These are phyloP conservation scores for Aspergillus awamori DNA, from an alignment of 2,329 filamentous ascomycete species.

Conservation along the genomic window DNA sequence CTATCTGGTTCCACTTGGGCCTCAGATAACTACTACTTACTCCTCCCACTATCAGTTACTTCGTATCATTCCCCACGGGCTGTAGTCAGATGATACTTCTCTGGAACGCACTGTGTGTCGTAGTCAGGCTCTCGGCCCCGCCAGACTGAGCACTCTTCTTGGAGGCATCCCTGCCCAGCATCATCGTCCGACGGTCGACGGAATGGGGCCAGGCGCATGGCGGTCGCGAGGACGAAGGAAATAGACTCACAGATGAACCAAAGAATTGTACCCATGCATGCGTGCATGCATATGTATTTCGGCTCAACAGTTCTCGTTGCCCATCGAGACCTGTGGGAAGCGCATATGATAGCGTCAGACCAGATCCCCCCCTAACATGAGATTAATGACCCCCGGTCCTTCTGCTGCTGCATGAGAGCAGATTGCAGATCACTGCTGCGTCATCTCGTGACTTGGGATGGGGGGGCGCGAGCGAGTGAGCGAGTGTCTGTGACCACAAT, in stretches of 20 bases:
- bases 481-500: constrained; percentile 19
- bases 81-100: constrained; percentile 2
- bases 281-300: constrained; percentile 17
- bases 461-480: neutral
- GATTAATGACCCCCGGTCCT: constrained; percentile 6
- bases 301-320: constrained; percentile 15
- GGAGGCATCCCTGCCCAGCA: neutral
- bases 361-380: constrained; percentile 24
- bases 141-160: neutral
- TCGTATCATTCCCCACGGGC: neutral
- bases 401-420: constrained; percentile 22
- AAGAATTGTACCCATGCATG: constrained; percentile 8
- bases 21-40: neutral
- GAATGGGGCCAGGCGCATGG: neutral
- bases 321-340: constrained; percentile 13
- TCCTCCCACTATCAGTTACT: too few species aligned
- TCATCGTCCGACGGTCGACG: neutral
- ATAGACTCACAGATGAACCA: constrained; percentile 10
- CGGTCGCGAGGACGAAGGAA: neutral
- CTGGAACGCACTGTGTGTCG: neutral
- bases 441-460: constrained; percentile 24
- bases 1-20: neutral
- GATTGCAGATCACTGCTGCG: constrained; percentile 22
- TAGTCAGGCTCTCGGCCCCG: neutral
- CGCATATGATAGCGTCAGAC: constrained; percentile 23